phyloP scores from a whole-genome alignment of 2,329 filamentous ascomycete genomes.

The Penicillium sp. region DNA sequence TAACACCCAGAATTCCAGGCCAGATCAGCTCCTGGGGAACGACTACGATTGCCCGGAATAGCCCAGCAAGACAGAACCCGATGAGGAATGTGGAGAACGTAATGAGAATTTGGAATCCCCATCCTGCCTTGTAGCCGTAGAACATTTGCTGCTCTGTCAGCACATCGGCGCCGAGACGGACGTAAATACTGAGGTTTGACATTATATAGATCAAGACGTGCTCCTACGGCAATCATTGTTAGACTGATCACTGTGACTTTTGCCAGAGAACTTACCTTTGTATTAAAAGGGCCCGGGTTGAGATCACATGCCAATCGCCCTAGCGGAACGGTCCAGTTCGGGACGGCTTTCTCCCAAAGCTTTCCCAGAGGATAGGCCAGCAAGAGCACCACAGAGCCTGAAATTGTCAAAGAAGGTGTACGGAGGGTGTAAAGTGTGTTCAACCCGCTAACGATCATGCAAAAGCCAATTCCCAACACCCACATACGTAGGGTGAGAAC shows the following conservation, averaged over 20 bases:
- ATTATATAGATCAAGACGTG: constrained; percentile 30
- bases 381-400: constrained; percentile 33
- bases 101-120: constrained; percentile 40
- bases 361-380: constrained; percentile 37
- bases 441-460: constrained; percentile 44
- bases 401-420: constrained; percentile 28
- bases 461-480: constrained; percentile 43
- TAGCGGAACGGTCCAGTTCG: constrained; percentile 20
- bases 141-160: constrained; percentile 31
- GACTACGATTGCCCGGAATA: constrained; percentile 59
- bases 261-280: constrained; percentile 21
- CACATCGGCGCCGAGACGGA: constrained; percentile 27
- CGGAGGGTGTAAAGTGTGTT: constrained; percentile 49
- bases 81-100: constrained; percentile 66
- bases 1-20: constrained; percentile 52
- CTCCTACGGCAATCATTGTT: constrained; percentile 13
- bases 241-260: background rate
- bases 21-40: constrained; percentile 60
- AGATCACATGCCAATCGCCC: constrained; percentile 40
- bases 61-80: constrained; percentile 57
- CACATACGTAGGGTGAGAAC: constrained; percentile 39
- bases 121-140: constrained; percentile 26
- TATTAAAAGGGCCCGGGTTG: constrained; percentile 33
- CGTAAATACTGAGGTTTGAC: constrained; percentile 31
- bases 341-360: constrained; percentile 27